phyloP scores from a whole-genome alignment of 331 rosid genomes.

The Phaseolus coccineus region DNA sequence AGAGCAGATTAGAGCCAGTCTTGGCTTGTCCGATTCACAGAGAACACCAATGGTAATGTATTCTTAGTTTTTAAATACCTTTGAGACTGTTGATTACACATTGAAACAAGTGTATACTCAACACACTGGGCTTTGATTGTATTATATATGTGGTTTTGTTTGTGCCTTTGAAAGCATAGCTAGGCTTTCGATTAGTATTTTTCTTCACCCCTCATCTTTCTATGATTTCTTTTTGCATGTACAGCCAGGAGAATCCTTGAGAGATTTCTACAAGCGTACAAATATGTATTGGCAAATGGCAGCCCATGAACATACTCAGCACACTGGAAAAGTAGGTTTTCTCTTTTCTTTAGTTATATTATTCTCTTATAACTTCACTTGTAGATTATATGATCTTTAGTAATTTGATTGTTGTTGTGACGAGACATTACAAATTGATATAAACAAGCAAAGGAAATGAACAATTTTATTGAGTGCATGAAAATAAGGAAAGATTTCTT shows the following conservation, averaged over 20 bases:
- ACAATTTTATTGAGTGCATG: not conserved
- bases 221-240: slow-evolving; percentile 48
- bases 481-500: not conserved
- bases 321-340: slow-evolving; percentile 85
- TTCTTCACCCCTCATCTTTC: slow-evolving; percentile 31
- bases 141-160: not conserved
- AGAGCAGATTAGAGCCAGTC: slow-evolving; percentile 98
- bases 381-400: not conserved
- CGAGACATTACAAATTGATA: not conserved
- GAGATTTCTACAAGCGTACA: slow-evolving; percentile 92
- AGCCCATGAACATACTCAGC: slow-evolving; percentile 98
- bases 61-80: slow-evolving; percentile 8
- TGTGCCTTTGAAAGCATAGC: slow-evolving; percentile 16
- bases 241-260: slow-evolving; percentile 91
- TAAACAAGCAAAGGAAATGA: not conserved
- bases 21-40: slow-evolving; percentile 97
- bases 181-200: slow-evolving; percentile 32
- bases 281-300: slow-evolving; percentile 99
- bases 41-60: slow-evolving; percentile 86
- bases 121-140: too few species aligned
- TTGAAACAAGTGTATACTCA: slow-evolving; percentile 1
- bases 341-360: slow-evolving; percentile 15
- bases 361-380: not conserved
- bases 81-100: slow-evolving; percentile 14
- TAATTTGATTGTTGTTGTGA: not conserved